Conservation (phyloP, 768 basidiomycete species). For the Trametes maxima region DNA sequence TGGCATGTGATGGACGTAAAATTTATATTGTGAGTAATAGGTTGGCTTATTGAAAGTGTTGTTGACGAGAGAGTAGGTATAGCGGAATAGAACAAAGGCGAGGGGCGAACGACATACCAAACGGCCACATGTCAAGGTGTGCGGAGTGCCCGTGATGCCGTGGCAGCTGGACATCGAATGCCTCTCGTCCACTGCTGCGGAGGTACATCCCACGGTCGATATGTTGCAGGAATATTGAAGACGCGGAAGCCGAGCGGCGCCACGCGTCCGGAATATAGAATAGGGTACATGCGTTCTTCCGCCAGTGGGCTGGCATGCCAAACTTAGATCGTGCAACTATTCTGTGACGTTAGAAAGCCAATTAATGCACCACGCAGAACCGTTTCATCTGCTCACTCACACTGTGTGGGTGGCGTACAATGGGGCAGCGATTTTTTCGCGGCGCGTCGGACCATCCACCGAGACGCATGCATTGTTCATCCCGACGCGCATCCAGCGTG, state of each 20-base stretch:
- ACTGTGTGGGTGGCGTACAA: no score
- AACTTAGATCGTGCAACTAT: no score
- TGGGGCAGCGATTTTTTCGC: no score
- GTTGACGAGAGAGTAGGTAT: not conserved
- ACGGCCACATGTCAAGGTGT: not conserved
- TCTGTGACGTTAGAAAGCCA: not conserved
- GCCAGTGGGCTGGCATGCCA: no score
- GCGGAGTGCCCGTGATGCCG: not conserved
- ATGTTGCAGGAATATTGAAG: not conserved
- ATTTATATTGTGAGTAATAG: no score
- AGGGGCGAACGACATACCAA: conserved; percentile 7
- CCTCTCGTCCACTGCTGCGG: not conserved
- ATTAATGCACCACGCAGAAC: not conserved
- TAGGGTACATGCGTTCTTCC: no score
- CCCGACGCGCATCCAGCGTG: no score
- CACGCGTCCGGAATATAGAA: no score
- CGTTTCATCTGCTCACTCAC: no score
- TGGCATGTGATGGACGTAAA: not conserved
- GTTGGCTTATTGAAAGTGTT: not conserved
- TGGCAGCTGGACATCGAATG: not conserved
- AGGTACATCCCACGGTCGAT: not conserved
- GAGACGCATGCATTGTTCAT: no score
- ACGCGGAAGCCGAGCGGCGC: no score
- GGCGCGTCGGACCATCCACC: no score
- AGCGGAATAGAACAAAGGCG: not conserved